phyloP scores from a whole-genome alignment of 2,329 filamentous ascomycete species.

The Hymenoscyphus infarciens region DNA sequence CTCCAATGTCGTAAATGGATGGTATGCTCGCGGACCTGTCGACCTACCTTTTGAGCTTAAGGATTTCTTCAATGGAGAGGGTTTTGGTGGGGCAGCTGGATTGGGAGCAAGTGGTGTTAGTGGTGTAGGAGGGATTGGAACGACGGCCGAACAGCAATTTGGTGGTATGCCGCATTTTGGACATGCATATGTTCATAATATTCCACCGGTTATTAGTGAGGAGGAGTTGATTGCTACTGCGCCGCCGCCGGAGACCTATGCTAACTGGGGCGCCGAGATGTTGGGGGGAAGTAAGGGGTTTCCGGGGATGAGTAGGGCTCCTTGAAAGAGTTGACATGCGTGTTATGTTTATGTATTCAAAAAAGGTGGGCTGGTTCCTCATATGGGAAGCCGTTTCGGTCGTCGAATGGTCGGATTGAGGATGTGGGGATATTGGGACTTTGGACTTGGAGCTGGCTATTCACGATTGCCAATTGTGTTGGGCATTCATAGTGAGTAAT shows the following conservation, averaged over 20 bases:
- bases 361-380: too few species aligned
- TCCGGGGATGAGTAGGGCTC: too few species aligned
- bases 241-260: slow-evolving; percentile 25
- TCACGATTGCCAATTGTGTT: too few species aligned
- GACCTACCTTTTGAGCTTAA: slow-evolving; percentile 28
- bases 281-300: not conserved
- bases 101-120: not conserved
- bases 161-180: slow-evolving; percentile 13
- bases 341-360: too few species aligned
- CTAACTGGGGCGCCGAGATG: slow-evolving; percentile 21
- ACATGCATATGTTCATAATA: slow-evolving; percentile 13
- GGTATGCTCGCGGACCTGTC: slow-evolving; percentile 29
- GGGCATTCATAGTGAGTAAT: too few species aligned
- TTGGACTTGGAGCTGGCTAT: too few species aligned
- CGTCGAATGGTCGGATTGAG: too few species aligned
- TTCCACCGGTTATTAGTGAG: slow-evolving; percentile 14
- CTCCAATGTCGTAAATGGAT: slow-evolving; percentile 22
- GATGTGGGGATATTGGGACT: too few species aligned
- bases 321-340: too few species aligned
- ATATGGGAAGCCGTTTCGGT: too few species aligned
- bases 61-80: slow-evolving; percentile 29
- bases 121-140: not conserved
- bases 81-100: slow-evolving; percentile 15
- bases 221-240: slow-evolving; percentile 18
- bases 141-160: not conserved